Percentiles rank a stretch among this genome's conserved stretches.
Conservation (phyloP, 768 basidiomycete species). For the Mrakia gelida region DNA sequence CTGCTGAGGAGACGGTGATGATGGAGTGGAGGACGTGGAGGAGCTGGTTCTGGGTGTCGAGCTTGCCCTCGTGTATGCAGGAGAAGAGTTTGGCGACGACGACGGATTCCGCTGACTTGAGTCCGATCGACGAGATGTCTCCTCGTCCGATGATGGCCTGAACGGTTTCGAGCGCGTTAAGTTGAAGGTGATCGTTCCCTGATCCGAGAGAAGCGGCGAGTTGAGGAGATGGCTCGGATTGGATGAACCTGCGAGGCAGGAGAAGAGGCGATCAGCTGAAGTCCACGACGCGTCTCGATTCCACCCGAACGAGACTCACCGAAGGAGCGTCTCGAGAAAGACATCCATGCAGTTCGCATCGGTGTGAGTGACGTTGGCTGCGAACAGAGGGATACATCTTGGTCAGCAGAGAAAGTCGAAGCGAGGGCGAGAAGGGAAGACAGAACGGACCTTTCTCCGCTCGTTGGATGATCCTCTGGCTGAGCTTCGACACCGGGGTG, state of each 20-base stretch:
- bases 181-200: conserved; percentile 64
- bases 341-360: conserved; percentile 72
- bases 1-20: conserved; percentile 47
- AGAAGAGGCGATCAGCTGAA: neutral
- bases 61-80: conserved; percentile 61
- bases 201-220: conserved; percentile 56
- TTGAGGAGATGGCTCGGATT: conserved; percentile 64
- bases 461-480: neutral
- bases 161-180: conserved; percentile 70
- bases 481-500: conserved; percentile 3
- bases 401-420: neutral
- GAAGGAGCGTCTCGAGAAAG: conserved; percentile 65
- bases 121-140: conserved; percentile 60
- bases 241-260: conserved; percentile 57
- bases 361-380: conserved; percentile 45
- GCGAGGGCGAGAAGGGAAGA: neutral
- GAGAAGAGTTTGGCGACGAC: conserved; percentile 72
- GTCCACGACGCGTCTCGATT: neutral
- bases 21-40: conserved; percentile 84
- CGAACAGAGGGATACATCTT: neutral
- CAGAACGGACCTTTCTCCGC: conserved; percentile 4
- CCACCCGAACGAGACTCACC: conserved; percentile 48
- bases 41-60: conserved; percentile 88
- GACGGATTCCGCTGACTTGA: conserved; percentile 64
- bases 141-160: conserved; percentile 77